Conservation (phyloP, 2,329 filamentous ascomycete species). For the Macrophomina phaseolina region DNA sequence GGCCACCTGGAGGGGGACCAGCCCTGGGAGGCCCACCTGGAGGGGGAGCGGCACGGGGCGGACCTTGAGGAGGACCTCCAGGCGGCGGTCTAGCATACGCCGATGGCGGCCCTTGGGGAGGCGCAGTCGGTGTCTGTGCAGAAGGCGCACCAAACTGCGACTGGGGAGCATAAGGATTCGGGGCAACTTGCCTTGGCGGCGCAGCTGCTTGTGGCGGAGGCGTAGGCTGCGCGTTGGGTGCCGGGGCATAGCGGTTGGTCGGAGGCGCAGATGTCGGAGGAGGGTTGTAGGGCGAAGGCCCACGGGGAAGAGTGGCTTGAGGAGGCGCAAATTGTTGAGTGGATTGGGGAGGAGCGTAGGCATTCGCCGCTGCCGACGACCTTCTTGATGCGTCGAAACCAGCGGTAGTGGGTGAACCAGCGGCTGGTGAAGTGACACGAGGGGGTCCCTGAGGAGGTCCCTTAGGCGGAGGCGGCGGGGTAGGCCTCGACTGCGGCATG, state of each 20-base stretch:
- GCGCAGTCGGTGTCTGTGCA: conserved; percentile 43
- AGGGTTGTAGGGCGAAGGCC: conserved; percentile 84
- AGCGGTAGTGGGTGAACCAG: conserved; percentile 55
- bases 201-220: conserved; percentile 47
- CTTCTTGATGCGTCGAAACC: conserved; percentile 36
- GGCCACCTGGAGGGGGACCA: conserved; percentile 41
- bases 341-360: conserved; percentile 66
- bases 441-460: conserved; percentile 63
- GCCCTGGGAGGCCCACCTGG: conserved; percentile 46
- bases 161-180: conserved; percentile 50
- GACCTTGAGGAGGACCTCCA: conserved; percentile 49
- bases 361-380: conserved; percentile 63
- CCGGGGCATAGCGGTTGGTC: conserved; percentile 68
- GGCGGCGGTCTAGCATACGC: conserved; percentile 46
- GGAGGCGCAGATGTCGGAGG: conserved; percentile 81
- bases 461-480: conserved; percentile 84
- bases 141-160: conserved; percentile 30
- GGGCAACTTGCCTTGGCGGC: conserved; percentile 52
- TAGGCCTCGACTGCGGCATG: conserved; percentile 63
- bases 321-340: conserved; percentile 50
- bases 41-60: conserved; percentile 53
- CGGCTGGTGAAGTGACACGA: conserved; percentile 72
- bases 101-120: conserved; percentile 47
- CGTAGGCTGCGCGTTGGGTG: conserved; percentile 62
- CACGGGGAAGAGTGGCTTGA: conserved; percentile 70